These are phyloP conservation scores for Filosporella fistucella DNA, from an alignment of 495 filamentous ascomycete species.

Conservation along the genomic window DNA sequence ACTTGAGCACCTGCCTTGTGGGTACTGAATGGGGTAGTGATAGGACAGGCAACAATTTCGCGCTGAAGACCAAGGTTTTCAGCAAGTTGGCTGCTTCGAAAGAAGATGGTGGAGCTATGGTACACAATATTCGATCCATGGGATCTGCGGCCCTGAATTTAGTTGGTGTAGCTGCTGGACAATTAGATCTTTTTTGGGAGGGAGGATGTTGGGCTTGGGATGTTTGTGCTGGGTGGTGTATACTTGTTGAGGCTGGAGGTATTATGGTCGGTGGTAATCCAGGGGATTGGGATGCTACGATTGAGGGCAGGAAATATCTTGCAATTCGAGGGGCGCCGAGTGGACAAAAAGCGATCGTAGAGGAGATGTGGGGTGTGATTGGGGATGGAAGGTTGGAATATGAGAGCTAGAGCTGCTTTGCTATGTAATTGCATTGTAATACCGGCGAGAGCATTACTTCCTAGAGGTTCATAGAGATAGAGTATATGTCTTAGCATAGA, in stretches of 20 bases:
- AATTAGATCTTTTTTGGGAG: constrained; percentile 87
- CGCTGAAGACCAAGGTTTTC: constrained; percentile 68
- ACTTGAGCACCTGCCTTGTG: constrained; percentile 59
- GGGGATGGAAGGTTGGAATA: constrained; percentile 17
- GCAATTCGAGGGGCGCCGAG: constrained; percentile 62
- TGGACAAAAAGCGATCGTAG: constrained; percentile 70
- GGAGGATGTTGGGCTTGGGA: constrained; percentile 96
- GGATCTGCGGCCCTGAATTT: constrained; percentile 83
- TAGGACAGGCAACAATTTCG: constrained; percentile 69
- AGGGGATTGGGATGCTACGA: constrained; percentile 63
- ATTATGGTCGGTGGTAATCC: constrained; percentile 74
- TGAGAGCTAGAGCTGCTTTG: constrained; percentile 9
- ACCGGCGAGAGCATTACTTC: no score
- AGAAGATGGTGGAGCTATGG: constrained; percentile 75
- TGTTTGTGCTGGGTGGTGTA: constrained; percentile 87
- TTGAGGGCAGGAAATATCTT: constrained; percentile 79
- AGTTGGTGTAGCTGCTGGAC: constrained; percentile 74
- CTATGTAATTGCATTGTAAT: no score
- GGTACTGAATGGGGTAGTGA: constrained; percentile 76
- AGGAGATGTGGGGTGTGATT: constrained; percentile 72
- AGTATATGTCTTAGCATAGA: no score
- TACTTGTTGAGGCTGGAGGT: constrained; percentile 80
- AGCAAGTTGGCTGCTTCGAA: constrained; percentile 55
- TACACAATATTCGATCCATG: constrained; percentile 68
- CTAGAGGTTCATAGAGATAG: no score